Evolutionary conservation across 306 rosid species (phyloP), one percentile per base, ranked within the genome.

Genomic region (Pterocarpus macrocarpus): DNA sequence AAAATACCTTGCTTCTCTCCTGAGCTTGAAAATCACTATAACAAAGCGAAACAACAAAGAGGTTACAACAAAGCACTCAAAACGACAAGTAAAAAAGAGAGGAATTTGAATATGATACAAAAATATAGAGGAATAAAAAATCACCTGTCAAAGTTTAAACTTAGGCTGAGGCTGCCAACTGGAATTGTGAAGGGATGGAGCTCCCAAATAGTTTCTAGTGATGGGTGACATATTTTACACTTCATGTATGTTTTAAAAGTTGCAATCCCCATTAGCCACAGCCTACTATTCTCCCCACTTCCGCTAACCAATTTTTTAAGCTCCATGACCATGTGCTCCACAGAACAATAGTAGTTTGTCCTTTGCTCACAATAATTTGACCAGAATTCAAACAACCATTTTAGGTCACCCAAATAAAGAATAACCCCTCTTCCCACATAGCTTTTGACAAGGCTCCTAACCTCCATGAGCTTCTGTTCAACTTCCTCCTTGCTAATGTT

Each of bases 301-400:
- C 81, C 90, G 79, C 79, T 47, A 5, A 89, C 88, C 86, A 92
- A 65, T 67, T 90, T 92, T 64, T 92, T 88, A 32, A 94, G 78
- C 84, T 92, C 97, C 94, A 89, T 88, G 5, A 90, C 87, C 76
- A 92, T 66, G 70, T 92, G 90, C 76, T 94, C 92, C 34, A 92
- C 72, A 63, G 87, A 83, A 80, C 87, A 85, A 64, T 85, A 89
- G 65, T 75, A 83, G 66, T 79, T 86, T 66, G 78, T 81, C 67
- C 83, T 91, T 45, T 80, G 76, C 38, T 86, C 86, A 49, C 85
- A 81, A 85, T 73, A 85, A 80, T 47, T 87, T 61, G 94, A 83
- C 98, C 97, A 94, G 7, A 90, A 87, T 76, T 94, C 97, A 52
- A 91, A 80, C 64, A 90, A 81, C 95, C 98, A 94, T 63, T 86